Evolutionary conservation across 2,329 filamentous ascomycete species (phyloP).

Genomic region (Neonectria sp.): DNA sequence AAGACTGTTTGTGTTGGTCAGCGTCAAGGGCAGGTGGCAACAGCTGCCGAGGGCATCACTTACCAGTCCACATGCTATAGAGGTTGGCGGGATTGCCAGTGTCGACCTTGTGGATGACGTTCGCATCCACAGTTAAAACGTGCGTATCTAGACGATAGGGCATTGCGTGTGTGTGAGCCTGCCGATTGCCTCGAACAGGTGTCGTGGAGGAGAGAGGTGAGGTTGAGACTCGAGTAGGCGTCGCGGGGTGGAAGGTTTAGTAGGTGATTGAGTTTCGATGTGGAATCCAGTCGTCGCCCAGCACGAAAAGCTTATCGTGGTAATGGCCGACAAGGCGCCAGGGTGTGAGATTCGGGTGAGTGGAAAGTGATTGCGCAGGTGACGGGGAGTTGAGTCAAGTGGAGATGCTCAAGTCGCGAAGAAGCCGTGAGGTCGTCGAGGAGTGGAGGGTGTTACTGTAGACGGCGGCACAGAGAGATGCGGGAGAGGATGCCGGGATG

Average conservation of each 20-base stretch:
- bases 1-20: slow-evolving; percentile 76
- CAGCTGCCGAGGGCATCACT: slow-evolving; percentile 56
- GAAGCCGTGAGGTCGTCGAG: slow-evolving; percentile 24
- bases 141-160: slow-evolving; percentile 86
- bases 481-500: slow-evolving; percentile 33
- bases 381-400: neutral
- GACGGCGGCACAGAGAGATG: slow-evolving; percentile 35
- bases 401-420: slow-evolving; percentile 11
- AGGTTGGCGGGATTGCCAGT: slow-evolving; percentile 93
- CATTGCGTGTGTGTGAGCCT: slow-evolving; percentile 71
- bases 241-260: slow-evolving; percentile 18
- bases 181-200: slow-evolving; percentile 54
- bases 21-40: slow-evolving; percentile 39
- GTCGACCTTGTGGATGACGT: slow-evolving; percentile 94
- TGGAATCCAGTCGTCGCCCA: slow-evolving; percentile 35
- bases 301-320: slow-evolving; percentile 36
- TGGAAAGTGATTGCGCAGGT: slow-evolving; percentile 5
- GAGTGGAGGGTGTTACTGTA: slow-evolving; percentile 36
- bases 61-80: slow-evolving; percentile 97
- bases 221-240: slow-evolving; percentile 31
- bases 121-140: slow-evolving; percentile 91
- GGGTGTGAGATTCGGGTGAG: slow-evolving; percentile 27
- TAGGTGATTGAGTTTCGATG: slow-evolving; percentile 29
- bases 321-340: slow-evolving; percentile 41
- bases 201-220: slow-evolving; percentile 32